phyloP scores from a whole-genome alignment of 306 rosid species.

The Lathyrus oleraceus region DNA sequence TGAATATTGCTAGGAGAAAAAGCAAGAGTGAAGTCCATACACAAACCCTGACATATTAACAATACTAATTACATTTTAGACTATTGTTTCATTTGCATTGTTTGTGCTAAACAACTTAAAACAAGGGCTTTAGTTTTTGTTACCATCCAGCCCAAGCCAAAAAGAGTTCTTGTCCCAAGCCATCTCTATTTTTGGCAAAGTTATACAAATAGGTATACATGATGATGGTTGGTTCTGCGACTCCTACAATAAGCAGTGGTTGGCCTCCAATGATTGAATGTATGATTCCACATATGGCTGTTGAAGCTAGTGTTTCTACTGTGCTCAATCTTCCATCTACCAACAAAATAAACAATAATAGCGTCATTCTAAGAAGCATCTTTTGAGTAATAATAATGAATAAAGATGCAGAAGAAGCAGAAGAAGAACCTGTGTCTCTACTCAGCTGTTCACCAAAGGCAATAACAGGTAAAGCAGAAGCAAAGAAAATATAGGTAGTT shows the following conservation, averaged over 20 bases:
- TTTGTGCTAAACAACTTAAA: no score
- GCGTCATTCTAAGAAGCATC: background rate
- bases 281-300: conserved; percentile 78
- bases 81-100: background rate
- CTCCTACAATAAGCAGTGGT: conserved; percentile 72
- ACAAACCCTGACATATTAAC: conserved; percentile 54
- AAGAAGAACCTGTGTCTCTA: conserved; percentile 55
- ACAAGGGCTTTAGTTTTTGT: background rate
- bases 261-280: conserved; percentile 85
- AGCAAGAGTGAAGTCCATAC: conserved; percentile 80
- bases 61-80: background rate
- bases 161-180: conserved; percentile 54
- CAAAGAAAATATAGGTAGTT: conserved; percentile 58
- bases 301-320: conserved; percentile 38
- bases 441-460: conserved; percentile 62
- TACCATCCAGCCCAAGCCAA: conserved; percentile 90
- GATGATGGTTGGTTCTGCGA: conserved; percentile 86
- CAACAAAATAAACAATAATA: background rate
- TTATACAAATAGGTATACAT: conserved; percentile 76
- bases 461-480: conserved; percentile 72
- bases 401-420: background rate
- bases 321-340: conserved; percentile 26
- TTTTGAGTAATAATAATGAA: no score
- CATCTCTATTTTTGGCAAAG: conserved; percentile 53
- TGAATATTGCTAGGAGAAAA: conserved; percentile 69